These are phyloP conservation scores for Raffaelea ambrosiae DNA, from an alignment of 2,329 filamentous ascomycete species.

Conservation along the genomic window DNA sequence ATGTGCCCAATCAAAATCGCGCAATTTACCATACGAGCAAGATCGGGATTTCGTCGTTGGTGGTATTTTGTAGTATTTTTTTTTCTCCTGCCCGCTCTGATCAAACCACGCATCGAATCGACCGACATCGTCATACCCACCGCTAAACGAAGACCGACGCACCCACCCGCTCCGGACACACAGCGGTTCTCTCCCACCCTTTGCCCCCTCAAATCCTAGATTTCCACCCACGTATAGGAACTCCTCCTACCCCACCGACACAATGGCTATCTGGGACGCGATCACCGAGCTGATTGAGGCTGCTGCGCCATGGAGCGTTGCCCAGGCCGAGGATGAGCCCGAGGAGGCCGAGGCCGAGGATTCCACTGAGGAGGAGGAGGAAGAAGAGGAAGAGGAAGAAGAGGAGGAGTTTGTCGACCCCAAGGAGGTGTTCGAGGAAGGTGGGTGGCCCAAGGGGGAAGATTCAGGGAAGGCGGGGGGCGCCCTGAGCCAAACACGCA, in stretches of 20 bases:
- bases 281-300: conserved; percentile 57
- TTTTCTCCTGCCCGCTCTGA: background rate
- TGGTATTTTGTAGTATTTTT: background rate
- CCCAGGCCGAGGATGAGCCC: conserved; percentile 59
- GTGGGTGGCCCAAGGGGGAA: conserved; percentile 33
- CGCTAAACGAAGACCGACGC: too few species aligned
- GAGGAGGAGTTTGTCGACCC: conserved; percentile 71
- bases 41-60: background rate
- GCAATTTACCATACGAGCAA: conserved; percentile 12
- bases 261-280: conserved; percentile 61
- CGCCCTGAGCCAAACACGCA: too few species aligned
- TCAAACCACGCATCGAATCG: background rate
- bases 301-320: conserved; percentile 55
- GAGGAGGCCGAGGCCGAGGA: conserved; percentile 40
- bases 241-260: too few species aligned
- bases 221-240: background rate
- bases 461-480: too few species aligned
- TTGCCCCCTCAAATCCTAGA: background rate
- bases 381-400: conserved; percentile 41
- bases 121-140: too few species aligned
- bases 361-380: conserved; percentile 51
- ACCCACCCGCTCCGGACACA: too few species aligned
- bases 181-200: too few species aligned
- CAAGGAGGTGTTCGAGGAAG: conserved; percentile 84
- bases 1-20: conserved; percentile 12